Evolutionary conservation across 257 asterid genomes (phyloP), one percentile per base, ranked within the genome.

Genomic region (Anisodus tanguticus): DNA sequence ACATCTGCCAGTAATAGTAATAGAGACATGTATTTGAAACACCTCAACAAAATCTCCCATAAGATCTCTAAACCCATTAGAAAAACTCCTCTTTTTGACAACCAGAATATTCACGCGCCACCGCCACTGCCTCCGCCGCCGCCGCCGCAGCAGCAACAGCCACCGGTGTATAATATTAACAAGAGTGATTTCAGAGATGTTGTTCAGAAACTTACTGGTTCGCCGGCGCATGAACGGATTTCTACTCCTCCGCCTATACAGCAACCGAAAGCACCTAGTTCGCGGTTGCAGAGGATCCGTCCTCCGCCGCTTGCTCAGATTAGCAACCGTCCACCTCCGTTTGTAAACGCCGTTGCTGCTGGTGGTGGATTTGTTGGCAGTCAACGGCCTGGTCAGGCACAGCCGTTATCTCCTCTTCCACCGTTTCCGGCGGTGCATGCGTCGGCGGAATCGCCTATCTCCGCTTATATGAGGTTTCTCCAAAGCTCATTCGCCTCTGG

Each of bases 161-260:
- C 98, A 9, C 98, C 98, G 80, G 98, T 95, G 13, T 95, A 93
- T 86, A 95, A 93, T 87, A 93, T 95, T 41, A 95, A 91, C 87
- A 95, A 93, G 86, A 91, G 89, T 82, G 98, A 95, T 85, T 95
- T 95, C 86, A 94, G 98, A 3, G 96, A 93, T 70, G 96, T 95
- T 39, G 98, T 95, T 59, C 98, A 95, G 93, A 90, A 88, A 88
- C 98, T 95, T 71, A 95, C 98, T 4, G 98, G 98, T 26, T 91
- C 97, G 0, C 98, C 96, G 69, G 93, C 96, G 1, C 93, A 92
- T 82, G 97, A 93, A 86, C 88, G 97, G 12, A 59, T 84, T 8
- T 53, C 94, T 37, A 54, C 88, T 6, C 90, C 97, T 10, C 83
- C 96, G 4, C 94, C 97, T 9, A 88, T 84, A 1, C 69, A 90